Percentiles rank a stretch among this genome's conserved stretches.
These are phyloP conservation scores for Panellus pusillus DNA, from an alignment of 768 basidiomycete genomes.

Conservation along the genomic window DNA sequence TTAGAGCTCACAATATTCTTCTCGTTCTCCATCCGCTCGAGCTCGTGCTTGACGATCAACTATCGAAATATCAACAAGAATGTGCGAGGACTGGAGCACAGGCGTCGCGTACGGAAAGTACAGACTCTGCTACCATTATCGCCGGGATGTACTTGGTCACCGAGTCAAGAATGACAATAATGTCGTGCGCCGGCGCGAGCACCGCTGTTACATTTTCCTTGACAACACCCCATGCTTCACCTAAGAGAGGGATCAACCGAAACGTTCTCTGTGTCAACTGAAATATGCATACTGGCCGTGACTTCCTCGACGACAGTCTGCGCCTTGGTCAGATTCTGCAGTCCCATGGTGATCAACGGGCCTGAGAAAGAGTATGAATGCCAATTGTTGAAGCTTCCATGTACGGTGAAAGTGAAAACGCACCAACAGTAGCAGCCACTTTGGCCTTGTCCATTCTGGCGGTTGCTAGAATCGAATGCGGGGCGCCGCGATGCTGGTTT, in stretches of 20 bases:
- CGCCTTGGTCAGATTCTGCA: slow-evolving; percentile 20
- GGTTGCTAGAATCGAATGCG: neutral
- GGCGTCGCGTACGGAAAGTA: slow-evolving; percentile 11
- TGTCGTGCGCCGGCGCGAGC: slow-evolving; percentile 24
- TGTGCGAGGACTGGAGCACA: neutral
- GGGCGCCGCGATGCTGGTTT: neutral
- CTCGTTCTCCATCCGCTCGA: slow-evolving; percentile 22
- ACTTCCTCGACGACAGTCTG: slow-evolving; percentile 17
- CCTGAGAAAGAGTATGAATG: neutral
- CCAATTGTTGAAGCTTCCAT: no score
- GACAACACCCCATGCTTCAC: slow-evolving; percentile 15
- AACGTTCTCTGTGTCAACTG: neutral
- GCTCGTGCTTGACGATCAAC: slow-evolving; percentile 24
- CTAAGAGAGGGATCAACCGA: neutral
- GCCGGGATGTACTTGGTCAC: slow-evolving; percentile 20
- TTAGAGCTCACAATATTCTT: slow-evolving; percentile 21
- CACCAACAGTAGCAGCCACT: slow-evolving; percentile 17
- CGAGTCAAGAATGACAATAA: slow-evolving; percentile 21
- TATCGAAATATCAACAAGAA: slow-evolving; percentile 1
- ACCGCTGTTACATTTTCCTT: slow-evolving; percentile 18
- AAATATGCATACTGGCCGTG: slow-evolving; percentile 5
- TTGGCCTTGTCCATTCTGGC: slow-evolving; percentile 15
- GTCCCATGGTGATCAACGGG: slow-evolving; percentile 14
- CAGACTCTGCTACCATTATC: slow-evolving; percentile 17
- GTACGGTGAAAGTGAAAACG: neutral